Percentiles rank a stretch among this genome's conserved stretches.
phyloP scores from a whole-genome alignment of 2,329 filamentous ascomycete genomes.

The Claviceps capensis region DNA sequence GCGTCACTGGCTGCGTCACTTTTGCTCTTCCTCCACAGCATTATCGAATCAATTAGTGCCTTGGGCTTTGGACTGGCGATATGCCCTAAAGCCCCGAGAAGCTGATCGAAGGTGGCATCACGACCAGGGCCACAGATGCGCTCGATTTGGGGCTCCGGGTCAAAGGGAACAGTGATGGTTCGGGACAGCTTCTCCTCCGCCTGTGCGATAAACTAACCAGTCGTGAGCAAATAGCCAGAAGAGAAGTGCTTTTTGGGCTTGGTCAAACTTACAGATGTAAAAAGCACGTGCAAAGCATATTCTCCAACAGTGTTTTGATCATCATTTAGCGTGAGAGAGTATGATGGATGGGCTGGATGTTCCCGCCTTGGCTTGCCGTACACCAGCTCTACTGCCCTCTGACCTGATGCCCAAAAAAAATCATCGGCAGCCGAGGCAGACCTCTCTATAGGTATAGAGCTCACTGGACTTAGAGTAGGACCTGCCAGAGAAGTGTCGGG shows the following conservation, averaged over 20 bases:
- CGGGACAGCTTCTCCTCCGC: slow-evolving; percentile 94
- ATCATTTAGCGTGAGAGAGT: slow-evolving; percentile 56
- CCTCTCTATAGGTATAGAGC: slow-evolving; percentile 25
- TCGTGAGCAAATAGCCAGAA: slow-evolving; percentile 8
- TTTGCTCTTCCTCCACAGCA: slow-evolving; percentile 95
- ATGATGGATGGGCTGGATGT: slow-evolving; percentile 60
- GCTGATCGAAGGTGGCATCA: slow-evolving; percentile 82
- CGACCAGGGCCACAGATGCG: slow-evolving; percentile 80
- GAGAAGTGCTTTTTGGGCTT: background rate
- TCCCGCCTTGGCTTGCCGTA: slow-evolving; percentile 58
- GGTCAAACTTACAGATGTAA: slow-evolving; percentile 58
- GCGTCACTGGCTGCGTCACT: slow-evolving; percentile 73
- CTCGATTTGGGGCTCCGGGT: slow-evolving; percentile 75
- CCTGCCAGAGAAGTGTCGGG: slow-evolving; percentile 36
- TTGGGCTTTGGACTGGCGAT: slow-evolving; percentile 92
- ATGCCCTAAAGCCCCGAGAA: slow-evolving; percentile 84
- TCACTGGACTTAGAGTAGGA: slow-evolving; percentile 12
- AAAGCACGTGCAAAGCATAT: slow-evolving; percentile 91
- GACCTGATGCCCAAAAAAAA: slow-evolving; percentile 27
- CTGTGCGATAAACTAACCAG: slow-evolving; percentile 66
- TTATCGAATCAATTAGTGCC: slow-evolving; percentile 89
- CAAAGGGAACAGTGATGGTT: slow-evolving; percentile 66
- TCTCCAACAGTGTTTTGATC: slow-evolving; percentile 92
- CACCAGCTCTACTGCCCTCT: slow-evolving; percentile 44
- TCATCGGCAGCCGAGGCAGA: slow-evolving; percentile 33